These are phyloP conservation scores for Trichosporon sp. DNA, from an alignment of 1,284 basidiomycete genomes.

Conservation along the genomic window DNA sequence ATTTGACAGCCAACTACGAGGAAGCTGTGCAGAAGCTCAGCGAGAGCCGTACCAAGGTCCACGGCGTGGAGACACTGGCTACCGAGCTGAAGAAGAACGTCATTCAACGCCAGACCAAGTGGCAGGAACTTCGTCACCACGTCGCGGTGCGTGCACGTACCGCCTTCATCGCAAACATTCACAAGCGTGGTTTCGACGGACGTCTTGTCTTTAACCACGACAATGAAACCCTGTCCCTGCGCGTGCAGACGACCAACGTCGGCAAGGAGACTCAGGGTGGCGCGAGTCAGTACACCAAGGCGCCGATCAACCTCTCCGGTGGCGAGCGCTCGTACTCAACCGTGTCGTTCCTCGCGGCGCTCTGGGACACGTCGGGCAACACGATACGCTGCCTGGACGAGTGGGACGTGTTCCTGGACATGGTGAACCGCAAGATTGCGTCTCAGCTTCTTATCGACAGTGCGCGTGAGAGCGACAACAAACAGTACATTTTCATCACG, in stretches of 20 bases:
- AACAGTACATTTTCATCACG: conserved; percentile 88
- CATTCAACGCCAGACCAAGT: conserved; percentile 62
- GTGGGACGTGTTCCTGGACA: conserved; percentile 96
- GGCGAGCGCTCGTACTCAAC: conserved; percentile 98
- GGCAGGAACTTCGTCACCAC: conserved; percentile 80
- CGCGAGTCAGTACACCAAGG: conserved; percentile 54
- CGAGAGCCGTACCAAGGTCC: conserved; percentile 45
- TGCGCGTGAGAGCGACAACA: conserved; percentile 73
- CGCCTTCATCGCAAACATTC: conserved; percentile 77
- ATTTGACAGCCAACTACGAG: conserved; percentile 67
- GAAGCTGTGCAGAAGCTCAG: conserved; percentile 13
- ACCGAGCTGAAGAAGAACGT: conserved; percentile 19
- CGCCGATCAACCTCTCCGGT: conserved; percentile 63
- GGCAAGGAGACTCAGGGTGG: background rate
- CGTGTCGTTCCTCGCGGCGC: conserved; percentile 81
- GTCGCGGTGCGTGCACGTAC: conserved; percentile 77
- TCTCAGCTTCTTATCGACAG: conserved; percentile 93
- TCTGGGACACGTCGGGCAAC: conserved; percentile 94
- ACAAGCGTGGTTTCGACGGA: conserved; percentile 78
- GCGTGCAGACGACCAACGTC: conserved; percentile 29
- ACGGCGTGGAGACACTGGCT: background rate
- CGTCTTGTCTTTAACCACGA: conserved; percentile 74
- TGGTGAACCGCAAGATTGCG: conserved; percentile 81
- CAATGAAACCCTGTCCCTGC: conserved; percentile 54
- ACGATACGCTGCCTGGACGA: conserved; percentile 85